Conservation (phyloP, 345 rosid genomes). For the Acer yangbiense region DNA sequence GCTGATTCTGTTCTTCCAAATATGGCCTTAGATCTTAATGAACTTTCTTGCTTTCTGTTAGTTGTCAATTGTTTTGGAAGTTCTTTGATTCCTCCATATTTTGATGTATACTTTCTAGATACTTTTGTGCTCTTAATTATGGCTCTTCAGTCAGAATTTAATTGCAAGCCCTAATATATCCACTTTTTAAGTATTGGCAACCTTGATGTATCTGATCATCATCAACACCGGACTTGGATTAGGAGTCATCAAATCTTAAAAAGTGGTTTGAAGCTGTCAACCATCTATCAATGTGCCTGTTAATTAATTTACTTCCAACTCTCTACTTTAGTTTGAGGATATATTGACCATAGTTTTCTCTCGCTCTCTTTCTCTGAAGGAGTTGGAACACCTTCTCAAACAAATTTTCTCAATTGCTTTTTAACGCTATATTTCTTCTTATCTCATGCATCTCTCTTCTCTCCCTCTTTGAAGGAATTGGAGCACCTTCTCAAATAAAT, state of each 20-base stretch:
- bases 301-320: neutral
- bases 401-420: neutral
- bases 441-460: neutral
- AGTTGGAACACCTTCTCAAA: neutral
- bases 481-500: conserved; percentile 1
- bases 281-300: neutral
- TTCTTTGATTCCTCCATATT: neutral
- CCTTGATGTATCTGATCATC: neutral
- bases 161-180: neutral
- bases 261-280: neutral
- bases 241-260: neutral
- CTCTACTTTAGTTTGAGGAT: neutral
- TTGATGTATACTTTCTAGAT: neutral
- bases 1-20: neutral
- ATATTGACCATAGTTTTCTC: neutral
- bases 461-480: neutral
- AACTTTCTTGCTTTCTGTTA: neutral
- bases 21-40: neutral
- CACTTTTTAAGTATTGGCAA: neutral
- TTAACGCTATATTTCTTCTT: neutral
- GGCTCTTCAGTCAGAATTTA: neutral
- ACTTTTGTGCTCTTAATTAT: neutral
- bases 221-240: neutral
- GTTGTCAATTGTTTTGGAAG: neutral
- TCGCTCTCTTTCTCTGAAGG: neutral